Evolutionary conservation across 2,329 filamentous ascomycete genomes (phyloP).

Genomic region (Fusarium euwallaceae): DNA sequence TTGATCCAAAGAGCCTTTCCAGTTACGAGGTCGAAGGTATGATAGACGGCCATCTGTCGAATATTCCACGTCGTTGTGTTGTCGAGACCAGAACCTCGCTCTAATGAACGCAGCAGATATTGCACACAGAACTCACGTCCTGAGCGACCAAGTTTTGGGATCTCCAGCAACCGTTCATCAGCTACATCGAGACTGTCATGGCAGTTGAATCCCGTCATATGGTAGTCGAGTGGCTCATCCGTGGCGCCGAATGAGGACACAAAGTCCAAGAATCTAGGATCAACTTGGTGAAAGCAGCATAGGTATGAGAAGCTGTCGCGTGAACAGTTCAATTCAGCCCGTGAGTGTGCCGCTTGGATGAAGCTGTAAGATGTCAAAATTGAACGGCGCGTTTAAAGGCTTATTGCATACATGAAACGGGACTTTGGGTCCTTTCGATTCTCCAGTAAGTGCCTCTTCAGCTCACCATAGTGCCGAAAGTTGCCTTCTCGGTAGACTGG

Average conservation of each 20-base stretch:
- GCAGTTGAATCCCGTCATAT: constrained; percentile 17
- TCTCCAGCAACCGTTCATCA: accelerated
- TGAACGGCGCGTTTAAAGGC: not conserved
- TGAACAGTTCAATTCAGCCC: constrained; percentile 14
- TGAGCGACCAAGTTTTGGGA: constrained; percentile 19
- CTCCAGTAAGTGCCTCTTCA: too few species aligned
- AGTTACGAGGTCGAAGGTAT: constrained; percentile 24
- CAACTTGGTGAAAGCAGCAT: constrained; percentile 9
- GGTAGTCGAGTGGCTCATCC: constrained; percentile 9
- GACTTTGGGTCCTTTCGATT: too few species aligned
- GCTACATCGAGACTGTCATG: constrained; percentile 4
- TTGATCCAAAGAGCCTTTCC: constrained; percentile 23
- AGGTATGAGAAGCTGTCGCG: not conserved
- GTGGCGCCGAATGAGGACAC: constrained; percentile 21
- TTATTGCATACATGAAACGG: too few species aligned
- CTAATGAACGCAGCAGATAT: constrained; percentile 24
- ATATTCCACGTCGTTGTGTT: constrained; percentile 2
- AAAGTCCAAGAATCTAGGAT: constrained; percentile 14
- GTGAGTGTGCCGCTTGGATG: constrained; percentile 2
- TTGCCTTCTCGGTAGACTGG: too few species aligned
- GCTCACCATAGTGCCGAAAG: too few species aligned
- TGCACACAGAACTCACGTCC: constrained; percentile 16
- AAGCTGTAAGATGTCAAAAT: not conserved
- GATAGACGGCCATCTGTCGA: constrained; percentile 30
- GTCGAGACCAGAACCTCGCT: not conserved